Base-by-base conservation (phyloP, 2,329 filamentous ascomycete genomes). In the Fusarium sp. region DNA sequence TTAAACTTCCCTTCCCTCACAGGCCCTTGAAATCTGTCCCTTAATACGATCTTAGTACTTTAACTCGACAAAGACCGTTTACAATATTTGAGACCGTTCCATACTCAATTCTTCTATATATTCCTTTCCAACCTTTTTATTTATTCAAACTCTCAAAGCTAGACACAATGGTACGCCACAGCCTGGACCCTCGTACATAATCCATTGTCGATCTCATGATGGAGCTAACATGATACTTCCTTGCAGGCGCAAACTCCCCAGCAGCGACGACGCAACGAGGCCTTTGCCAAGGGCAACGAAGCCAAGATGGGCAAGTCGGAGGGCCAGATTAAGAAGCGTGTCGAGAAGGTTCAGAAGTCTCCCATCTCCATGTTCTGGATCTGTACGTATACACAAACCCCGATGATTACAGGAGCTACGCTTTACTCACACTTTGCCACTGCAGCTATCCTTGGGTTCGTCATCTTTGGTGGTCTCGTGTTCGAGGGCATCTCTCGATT, bases 221-320 rank as follows among this genome's bases (percentile, higher is more conserved):
- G 57, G 64, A 55, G 66, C 65, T 73, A 73, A 72, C 65, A 68
- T 67, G 41, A 59, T 64, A 36, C n/a, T 26, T 44, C 24, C 38
- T 42, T 30, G 28, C 56, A 95, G 93, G 92, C 91, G 77, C 93
- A 95, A 91, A 96, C 93, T 75, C 93, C 92, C 76, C 89, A 94
- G 83, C 94, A 96, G 86, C 91, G 93, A 82, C 90, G 90, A 79
- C 91, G 92, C 72, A 96, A 96, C 85, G 89, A 89, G 79, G 92
- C 92, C 83, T 97, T 94, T 83, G 91, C 88, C 75, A 91, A 92
- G 81, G 87, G 89, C 60, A 91, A 95, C 81, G 90, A 92, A 80
- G 85, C 86, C 68, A 92, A 91, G 80, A 92, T 92, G 82, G 93
- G 93, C 83, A 94, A 93, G 85, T 87, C 90, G n/a, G 87, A 90